Base-by-base conservation (phyloP, 345 rosid genomes). In the Gossypioides kirkii region DNA sequence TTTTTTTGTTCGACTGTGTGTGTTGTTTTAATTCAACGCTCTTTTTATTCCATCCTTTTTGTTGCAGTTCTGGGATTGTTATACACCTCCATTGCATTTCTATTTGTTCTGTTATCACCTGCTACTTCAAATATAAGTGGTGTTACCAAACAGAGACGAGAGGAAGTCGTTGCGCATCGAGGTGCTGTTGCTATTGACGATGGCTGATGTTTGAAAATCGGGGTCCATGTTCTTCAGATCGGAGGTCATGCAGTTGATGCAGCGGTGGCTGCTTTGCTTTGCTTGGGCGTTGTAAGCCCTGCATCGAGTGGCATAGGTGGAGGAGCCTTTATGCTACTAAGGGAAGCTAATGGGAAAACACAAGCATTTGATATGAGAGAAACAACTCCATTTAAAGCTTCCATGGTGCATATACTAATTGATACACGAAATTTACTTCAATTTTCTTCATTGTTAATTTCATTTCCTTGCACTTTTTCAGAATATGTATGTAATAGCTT, bases 211-310 rank as follows among this genome's bases (percentile, higher is more conserved):
- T 89, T 89, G 13, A 14, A 38, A 14, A 86, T 85, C 1, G 91
- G 89, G 25, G 72, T 47, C 68, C 59, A 36, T 4, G 60, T 74
- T 55, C 89, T 87, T 36, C 80, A 77, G 6, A 46, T 65, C n/a
- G 88, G 94, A 47, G 94, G 91, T 32, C 80, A 86, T 53, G 91
- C 90, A 1, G 78, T 87, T 8, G 94, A 89, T 78, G 90, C 90
- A 6, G 76, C 91, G 0, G 89, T 86, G 6, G 94, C 89, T 6
- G 78, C 87, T 14, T 55, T 87, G 2, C 70, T 87, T 2, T 89
- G 91, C 75, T 76, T 83, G 73, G 94, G 90, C 13, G 91, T 89
- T 54, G 89, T 87, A 18, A 84, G 84, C 79, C 77, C 91, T 0
- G 86, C 90, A 14, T 85, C 91, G 3, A 87, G 89, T 41, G 91